A percentile compares a stretch with the other conserved stretches of the same genome.
phyloP scores from a whole-genome alignment of 257 asterid species.

The Nicotiana otophora region DNA sequence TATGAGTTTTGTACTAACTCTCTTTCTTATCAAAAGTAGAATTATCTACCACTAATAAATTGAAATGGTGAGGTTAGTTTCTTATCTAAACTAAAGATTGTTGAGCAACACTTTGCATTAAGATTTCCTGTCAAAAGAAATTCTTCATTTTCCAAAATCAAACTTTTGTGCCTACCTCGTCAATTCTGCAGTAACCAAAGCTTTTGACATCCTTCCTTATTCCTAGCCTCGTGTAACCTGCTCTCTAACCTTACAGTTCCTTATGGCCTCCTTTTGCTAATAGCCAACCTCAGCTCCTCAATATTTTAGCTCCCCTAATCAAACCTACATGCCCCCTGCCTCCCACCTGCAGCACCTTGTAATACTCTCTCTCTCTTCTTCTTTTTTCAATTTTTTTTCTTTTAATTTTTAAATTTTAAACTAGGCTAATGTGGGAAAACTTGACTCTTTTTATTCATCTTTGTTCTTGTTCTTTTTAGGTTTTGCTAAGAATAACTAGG shows the following conservation, averaged over 20 bases:
- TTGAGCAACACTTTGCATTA: neutral
- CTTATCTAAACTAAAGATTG: neutral
- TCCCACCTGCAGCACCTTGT: neutral
- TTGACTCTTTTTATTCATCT: neutral
- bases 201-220: neutral
- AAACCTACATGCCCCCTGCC: neutral
- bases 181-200: neutral
- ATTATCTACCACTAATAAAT: neutral
- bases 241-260: neutral
- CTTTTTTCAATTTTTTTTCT: no score
- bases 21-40: neutral
- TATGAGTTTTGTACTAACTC: neutral
- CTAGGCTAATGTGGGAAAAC: neutral
- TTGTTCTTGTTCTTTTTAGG: neutral
- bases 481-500: neutral
- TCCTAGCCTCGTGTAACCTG: neutral
- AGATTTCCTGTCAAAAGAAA: neutral
- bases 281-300: neutral
- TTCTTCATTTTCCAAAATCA: neutral
- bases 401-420: neutral
- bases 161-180: neutral
- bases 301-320: neutral
- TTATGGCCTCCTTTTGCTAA: neutral
- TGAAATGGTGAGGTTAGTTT: neutral
- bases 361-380: neutral